A percentile compares a stretch with the other conserved stretches of the same genome.
Evolutionary conservation across 179 eudicot genomes (phyloP).

Genomic region (Nepenthes alata): DNA sequence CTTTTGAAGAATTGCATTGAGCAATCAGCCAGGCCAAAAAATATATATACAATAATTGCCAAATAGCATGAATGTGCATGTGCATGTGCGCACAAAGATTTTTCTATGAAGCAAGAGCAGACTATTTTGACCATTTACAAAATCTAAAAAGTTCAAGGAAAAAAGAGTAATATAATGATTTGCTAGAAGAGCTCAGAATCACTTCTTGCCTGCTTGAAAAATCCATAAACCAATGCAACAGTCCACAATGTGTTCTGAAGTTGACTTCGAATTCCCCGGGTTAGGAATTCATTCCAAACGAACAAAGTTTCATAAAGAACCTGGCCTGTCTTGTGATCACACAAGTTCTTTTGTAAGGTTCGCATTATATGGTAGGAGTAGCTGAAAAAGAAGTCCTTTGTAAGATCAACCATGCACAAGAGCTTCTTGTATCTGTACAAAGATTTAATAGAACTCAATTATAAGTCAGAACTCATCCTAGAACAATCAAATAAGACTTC

Average conservation of each 20-base stretch:
- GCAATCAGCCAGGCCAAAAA: too few species aligned
- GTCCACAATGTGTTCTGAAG: conserved; percentile 78
- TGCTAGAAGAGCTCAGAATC: neutral
- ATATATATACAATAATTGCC: too few species aligned
- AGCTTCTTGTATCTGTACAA: conserved; percentile 83
- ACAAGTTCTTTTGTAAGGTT: conserved; percentile 71
- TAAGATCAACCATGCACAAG: conserved; percentile 84
- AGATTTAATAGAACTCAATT: conserved; percentile 9
- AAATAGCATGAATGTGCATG: neutral
- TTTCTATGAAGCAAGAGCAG: too few species aligned
- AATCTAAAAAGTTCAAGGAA: neutral
- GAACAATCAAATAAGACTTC: too few species aligned
- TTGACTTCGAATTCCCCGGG: conserved; percentile 64
- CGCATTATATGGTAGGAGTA: conserved; percentile 93
- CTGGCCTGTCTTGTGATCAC: conserved; percentile 44
- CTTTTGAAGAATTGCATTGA: too few species aligned
- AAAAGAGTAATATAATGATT: neutral
- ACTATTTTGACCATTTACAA: too few species aligned
- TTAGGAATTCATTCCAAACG: conserved; percentile 94
- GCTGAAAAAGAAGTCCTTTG: conserved; percentile 93
- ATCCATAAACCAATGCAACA: conserved; percentile 88
- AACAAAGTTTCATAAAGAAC: conserved; percentile 76
- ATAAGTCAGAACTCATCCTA: neutral
- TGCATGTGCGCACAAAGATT: too few species aligned
- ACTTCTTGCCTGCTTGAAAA: conserved; percentile 62